Evolutionary conservation across 345 rosid genomes (phyloP), one percentile per base, ranked within the genome.

Genomic region (Hypericum androsaemum): DNA sequence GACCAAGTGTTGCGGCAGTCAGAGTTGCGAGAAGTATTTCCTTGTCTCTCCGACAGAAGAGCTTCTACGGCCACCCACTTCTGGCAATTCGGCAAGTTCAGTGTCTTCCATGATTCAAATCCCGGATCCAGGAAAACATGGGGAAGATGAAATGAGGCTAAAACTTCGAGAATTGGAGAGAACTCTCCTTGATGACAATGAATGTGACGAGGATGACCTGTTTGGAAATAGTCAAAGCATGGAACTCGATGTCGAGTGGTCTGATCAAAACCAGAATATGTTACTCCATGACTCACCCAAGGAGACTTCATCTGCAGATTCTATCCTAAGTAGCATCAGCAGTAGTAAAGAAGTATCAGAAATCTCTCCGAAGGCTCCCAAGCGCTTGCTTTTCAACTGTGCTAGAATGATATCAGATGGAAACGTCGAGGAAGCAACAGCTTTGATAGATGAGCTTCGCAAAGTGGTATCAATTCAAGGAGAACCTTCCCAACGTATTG

Each of bases 101-200:
- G 75, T 67, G 61, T 81, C 77, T 43, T 74, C 84, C 53, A 58
- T 69, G 64, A 52, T 61, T 48, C 78, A 67, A 47, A 70, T 77
- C 62, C 72, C 72, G 52, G 86, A 73, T 66, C 61, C 64, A n/a
- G 66, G 60, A 45, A 85, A 78, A 41, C 78, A 64, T 50, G 80
- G 77, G 52, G 74, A 80, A 60, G 76, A 79, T 59, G 64, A 64
- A 12, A 61, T 92, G 82, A 81, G 78, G 64, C 51, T 83, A 56
- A 92, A 83, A 78, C 77, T 92, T 66, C 80, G 74, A 63, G 98
- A 92, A 52, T 80, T 92, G 39, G 98, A 92, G 67, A 83, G 86
- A 74, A 94, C 75, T 8, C 69, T 92, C 37, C 86, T 92, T 0
- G 79, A 59, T 22, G 97, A 89, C 54, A 65, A 57, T 48, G 82